These are phyloP conservation scores for Tephrocybe sp. DNA, from an alignment of 768 basidiomycete genomes.

Conservation along the genomic window DNA sequence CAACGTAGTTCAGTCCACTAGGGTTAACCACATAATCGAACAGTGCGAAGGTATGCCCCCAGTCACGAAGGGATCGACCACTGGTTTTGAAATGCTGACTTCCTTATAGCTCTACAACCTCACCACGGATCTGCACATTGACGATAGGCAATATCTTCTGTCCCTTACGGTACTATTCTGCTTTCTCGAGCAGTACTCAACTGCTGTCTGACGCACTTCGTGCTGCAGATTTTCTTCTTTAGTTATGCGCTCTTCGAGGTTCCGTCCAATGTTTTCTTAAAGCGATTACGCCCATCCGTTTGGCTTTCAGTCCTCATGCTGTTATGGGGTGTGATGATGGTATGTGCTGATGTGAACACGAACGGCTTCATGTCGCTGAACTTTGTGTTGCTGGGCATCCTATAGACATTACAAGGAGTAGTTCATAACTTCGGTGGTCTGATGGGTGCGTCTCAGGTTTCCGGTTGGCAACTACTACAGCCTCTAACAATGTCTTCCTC, in stretches of 20 bases:
- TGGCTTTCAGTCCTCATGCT: slow-evolving; percentile 78
- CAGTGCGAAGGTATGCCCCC: slow-evolving; percentile 43
- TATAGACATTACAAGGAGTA: slow-evolving; percentile 69
- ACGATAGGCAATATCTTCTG: slow-evolving; percentile 64
- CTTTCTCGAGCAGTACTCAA: slow-evolving; percentile 13
- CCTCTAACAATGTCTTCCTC: slow-evolving; percentile 2
- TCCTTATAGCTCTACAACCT: slow-evolving; percentile 59
- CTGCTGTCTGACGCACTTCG: not conserved
- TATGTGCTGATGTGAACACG: slow-evolving; percentile 22
- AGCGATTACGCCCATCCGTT: slow-evolving; percentile 70
- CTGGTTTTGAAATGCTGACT: too few species aligned
- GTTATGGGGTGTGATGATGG: slow-evolving; percentile 76
- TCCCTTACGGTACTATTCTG: slow-evolving; percentile 46
- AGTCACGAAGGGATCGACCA: not conserved
- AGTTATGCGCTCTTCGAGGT: slow-evolving; percentile 76
- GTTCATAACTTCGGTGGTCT: slow-evolving; percentile 68
- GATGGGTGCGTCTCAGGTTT: slow-evolving; percentile 42
- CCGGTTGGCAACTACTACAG: not conserved
- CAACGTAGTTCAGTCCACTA: slow-evolving; percentile 16
- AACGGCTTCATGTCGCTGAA: not conserved
- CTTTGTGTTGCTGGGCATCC: slow-evolving; percentile 16
- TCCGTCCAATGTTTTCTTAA: slow-evolving; percentile 71
- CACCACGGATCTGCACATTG: slow-evolving; percentile 54
- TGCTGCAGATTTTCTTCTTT: slow-evolving; percentile 44
- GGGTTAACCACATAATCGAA: slow-evolving; percentile 6